phyloP scores from a whole-genome alignment of 202 grass and related monocot species.

The Sporobolus alterniflorus region DNA sequence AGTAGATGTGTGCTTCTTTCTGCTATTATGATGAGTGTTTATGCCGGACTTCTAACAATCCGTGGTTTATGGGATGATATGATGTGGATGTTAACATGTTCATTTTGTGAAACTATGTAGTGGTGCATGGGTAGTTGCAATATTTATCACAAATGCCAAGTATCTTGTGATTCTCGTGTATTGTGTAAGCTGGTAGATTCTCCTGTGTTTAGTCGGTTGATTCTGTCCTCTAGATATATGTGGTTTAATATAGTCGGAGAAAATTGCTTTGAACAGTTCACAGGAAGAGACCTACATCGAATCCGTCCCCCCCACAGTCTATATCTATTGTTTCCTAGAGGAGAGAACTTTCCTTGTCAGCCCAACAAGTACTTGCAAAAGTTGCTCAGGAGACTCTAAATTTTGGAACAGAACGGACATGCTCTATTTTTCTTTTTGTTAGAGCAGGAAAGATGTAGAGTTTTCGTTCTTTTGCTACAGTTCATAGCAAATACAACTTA shows the following conservation, averaged over 20 bases:
- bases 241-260: conserved; percentile 23
- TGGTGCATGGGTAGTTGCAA: neutral
- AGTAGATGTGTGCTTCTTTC: neutral
- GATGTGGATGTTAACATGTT: neutral
- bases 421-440: conserved; percentile 15
- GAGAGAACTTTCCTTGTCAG: conserved; percentile 62
- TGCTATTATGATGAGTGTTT: neutral
- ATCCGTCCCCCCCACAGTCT: conserved; percentile 83
- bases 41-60: neutral
- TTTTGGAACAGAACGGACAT: conserved; percentile 96
- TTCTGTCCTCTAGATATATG: neutral
- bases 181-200: neutral
- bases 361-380: conserved; percentile 82
- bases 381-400: conserved; percentile 96
- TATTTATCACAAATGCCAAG: neutral
- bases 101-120: neutral
- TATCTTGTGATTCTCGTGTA: neutral
- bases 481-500: neutral
- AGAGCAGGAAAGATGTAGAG: neutral
- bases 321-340: conserved; percentile 60
- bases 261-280: conserved; percentile 29
- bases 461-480: conserved; percentile 9
- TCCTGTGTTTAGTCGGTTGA: neutral
- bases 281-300: conserved; percentile 96
- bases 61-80: neutral